Conservation (phyloP, 2,329 filamentous ascomycete genomes). For the Fusarium neocosmosporiellum region DNA sequence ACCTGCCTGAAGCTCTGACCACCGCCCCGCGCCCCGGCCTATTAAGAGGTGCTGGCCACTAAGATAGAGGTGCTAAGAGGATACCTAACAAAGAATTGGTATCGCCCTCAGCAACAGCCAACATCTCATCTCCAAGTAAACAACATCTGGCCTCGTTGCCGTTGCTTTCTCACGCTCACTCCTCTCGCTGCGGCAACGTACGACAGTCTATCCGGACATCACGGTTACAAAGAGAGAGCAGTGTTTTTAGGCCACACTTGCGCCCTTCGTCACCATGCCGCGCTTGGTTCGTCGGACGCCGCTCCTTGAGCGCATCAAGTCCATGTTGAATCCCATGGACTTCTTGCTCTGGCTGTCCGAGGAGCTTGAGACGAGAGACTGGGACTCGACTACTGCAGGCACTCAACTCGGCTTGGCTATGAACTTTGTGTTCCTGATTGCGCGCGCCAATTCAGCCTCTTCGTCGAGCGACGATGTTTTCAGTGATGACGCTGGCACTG, state of each 20-base stretch:
- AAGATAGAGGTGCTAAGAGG: conserved; percentile 29
- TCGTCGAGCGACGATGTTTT: conserved; percentile 83
- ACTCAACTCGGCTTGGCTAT: conserved; percentile 78
- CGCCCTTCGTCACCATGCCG: conserved; percentile 63
- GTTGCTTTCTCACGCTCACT: conserved; percentile 4
- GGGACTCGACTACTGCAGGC: conserved; percentile 85
- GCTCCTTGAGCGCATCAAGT: conserved; percentile 81
- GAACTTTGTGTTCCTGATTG: conserved; percentile 85
- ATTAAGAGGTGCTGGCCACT: conserved; percentile 20
- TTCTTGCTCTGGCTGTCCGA: conserved; percentile 92
- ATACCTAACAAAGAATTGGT: conserved; percentile 29
- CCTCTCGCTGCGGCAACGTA: neutral
- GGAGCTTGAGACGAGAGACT: conserved; percentile 90
- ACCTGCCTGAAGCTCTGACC: conserved; percentile 41
- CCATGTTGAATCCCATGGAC: conserved; percentile 87
- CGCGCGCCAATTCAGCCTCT: conserved; percentile 78
- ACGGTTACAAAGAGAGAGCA: conserved; percentile 6
- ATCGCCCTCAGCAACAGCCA: conserved; percentile 34
- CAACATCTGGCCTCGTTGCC: conserved; percentile 30
- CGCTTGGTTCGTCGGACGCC: conserved; percentile 85
- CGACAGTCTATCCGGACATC: neutral
- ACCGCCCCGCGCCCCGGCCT: conserved; percentile 38
- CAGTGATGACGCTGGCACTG: conserved; percentile 72
- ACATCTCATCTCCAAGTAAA: conserved; percentile 39
- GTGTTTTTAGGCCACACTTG: neutral